phyloP scores from a whole-genome alignment of 2,329 filamentous ascomycete species.

The Chaetomium olivaceum region DNA sequence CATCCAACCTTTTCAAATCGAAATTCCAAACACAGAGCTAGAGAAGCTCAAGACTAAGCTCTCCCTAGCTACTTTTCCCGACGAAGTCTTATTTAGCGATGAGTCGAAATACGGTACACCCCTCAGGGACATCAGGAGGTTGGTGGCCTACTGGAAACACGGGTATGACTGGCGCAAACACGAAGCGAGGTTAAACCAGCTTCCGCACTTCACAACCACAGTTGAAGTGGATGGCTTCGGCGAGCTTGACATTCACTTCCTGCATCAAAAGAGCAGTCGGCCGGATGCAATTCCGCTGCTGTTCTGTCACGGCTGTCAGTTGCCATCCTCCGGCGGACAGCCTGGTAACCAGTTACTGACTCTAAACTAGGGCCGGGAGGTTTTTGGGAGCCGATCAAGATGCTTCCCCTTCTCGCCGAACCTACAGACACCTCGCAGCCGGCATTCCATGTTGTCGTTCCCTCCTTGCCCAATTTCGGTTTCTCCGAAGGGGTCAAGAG shows the following conservation, averaged over 20 bases:
- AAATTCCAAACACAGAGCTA: neutral
- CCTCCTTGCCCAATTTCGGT: constrained; percentile 2
- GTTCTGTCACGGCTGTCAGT: constrained; percentile 3
- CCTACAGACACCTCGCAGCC: neutral
- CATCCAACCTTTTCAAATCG: neutral
- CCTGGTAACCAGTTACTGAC: neutral
- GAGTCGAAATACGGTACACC: constrained; percentile 3
- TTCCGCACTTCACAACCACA: constrained; percentile 5
- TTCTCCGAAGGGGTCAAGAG: neutral
- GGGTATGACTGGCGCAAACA: constrained; percentile 4
- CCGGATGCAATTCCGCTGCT: neutral
- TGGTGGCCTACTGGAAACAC: neutral
- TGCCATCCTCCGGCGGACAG: neutral
- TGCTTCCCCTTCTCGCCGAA: neutral
- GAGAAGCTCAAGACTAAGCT: neutral
- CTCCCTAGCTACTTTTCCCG: neutral
- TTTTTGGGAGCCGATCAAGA: constrained; percentile 4
- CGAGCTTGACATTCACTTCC: neutral
- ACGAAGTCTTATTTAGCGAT: neutral
- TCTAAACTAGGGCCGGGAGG: neutral
- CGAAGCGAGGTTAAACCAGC: neutral
- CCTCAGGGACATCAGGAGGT: neutral
- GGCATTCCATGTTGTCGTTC: neutral
- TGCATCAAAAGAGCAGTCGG: constrained; percentile 1
- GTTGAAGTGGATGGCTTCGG: neutral